phyloP scores from a whole-genome alignment of 495 filamentous ascomycete species.

The Xylaria curta region DNA sequence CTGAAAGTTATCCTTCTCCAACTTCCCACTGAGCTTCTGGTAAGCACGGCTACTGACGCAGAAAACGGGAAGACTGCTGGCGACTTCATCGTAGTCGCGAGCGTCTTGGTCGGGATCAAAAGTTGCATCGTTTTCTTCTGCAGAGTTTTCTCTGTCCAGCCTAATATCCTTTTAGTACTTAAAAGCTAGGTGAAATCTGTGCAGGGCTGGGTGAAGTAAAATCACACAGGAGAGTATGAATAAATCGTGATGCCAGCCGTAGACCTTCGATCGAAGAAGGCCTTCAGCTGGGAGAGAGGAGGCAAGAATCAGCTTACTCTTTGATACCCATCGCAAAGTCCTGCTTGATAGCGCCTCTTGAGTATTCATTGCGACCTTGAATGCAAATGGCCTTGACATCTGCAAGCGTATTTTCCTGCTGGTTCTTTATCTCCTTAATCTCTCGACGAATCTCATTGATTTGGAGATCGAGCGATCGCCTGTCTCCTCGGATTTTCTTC shows the following conservation, averaged over 20 bases:
- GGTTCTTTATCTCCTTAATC: constrained; percentile 35
- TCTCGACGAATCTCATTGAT: constrained; percentile 22
- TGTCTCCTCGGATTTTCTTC: constrained; percentile 32
- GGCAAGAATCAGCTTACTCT: constrained; percentile 40
- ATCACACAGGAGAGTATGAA: background rate
- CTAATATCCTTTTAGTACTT: constrained; percentile 32
- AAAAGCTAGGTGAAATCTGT: background rate
- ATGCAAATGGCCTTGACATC: constrained; percentile 59
- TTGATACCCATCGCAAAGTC: constrained; percentile 67
- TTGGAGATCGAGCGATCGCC: constrained; percentile 24
- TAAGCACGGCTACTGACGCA: constrained; percentile 68
- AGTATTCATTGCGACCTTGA: constrained; percentile 63
- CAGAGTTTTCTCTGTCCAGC: constrained; percentile 43
- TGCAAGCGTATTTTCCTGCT: constrained; percentile 30
- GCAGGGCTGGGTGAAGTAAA: background rate
- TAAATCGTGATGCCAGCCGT: background rate
- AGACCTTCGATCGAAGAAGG: background rate
- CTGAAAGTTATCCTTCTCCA: constrained; percentile 48
- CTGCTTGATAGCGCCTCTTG: constrained; percentile 60
- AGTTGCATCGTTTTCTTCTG: constrained; percentile 38
- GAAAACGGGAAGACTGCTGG: constrained; percentile 64
- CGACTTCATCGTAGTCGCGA: constrained; percentile 66
- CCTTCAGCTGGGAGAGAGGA: background rate
- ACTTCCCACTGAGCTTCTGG: constrained; percentile 63
- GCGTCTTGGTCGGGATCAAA: constrained; percentile 55